Evolutionary conservation across 148 eudicot genomes (phyloP).

Genomic region (Pouteria glomerata): DNA sequence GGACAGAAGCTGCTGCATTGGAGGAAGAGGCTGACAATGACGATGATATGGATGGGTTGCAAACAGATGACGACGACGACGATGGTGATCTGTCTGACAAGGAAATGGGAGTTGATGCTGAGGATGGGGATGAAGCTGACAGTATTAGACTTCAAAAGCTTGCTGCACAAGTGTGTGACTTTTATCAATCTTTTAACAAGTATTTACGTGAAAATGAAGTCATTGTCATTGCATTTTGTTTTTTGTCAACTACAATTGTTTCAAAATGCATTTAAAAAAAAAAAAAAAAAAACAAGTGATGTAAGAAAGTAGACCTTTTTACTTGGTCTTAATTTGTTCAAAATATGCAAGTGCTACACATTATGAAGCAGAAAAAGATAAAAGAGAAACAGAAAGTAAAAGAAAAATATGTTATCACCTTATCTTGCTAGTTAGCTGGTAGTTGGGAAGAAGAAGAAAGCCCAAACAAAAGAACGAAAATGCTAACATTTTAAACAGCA

Average conservation of each 20-base stretch:
- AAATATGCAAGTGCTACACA: slow-evolving; percentile 1
- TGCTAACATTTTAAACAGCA: no score
- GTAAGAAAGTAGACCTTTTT: no score
- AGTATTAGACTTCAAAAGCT: slow-evolving; percentile 58
- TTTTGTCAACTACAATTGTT: neutral
- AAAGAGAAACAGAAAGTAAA: no score
- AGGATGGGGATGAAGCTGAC: slow-evolving; percentile 87
- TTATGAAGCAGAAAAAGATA: slow-evolving; percentile 89
- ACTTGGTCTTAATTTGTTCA: neutral
- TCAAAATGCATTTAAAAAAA: no score
- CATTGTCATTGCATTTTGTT: neutral
- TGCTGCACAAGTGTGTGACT: slow-evolving; percentile 71
- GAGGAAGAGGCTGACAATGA: slow-evolving; percentile 63
- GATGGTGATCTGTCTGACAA: slow-evolving; percentile 64
- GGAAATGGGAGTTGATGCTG: slow-evolving; percentile 95
- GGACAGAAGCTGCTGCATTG: slow-evolving; percentile 64
- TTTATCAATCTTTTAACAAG: neutral
- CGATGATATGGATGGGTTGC: slow-evolving; percentile 82
- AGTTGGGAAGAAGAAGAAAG: no score
- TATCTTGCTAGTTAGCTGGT: no score
- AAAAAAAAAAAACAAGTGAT: no score
- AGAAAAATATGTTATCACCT: no score
- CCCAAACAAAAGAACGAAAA: no score
- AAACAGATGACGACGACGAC: slow-evolving; percentile 74
- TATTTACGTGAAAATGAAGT: neutral